Evolutionary conservation across 345 rosid genomes (phyloP).

Genomic region (Eucalyptus sp.): DNA sequence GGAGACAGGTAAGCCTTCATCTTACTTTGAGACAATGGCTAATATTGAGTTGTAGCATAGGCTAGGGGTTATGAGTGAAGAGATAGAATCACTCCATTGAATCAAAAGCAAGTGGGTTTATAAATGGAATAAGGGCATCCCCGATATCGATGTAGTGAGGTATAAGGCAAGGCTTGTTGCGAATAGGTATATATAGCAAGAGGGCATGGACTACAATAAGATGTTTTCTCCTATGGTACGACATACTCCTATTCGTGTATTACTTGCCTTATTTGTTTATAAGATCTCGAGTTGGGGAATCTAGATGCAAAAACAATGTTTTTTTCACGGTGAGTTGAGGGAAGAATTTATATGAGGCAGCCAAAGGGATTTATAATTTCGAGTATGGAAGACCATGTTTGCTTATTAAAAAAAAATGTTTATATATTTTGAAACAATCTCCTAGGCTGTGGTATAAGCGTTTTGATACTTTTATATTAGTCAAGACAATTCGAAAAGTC

Average conservation of each 20-base stretch:
- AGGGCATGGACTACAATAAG: not conserved
- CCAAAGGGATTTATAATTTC: too few relatives aligned
- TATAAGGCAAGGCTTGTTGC: not conserved
- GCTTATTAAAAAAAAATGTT: too few relatives aligned
- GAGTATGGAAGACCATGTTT: too few relatives aligned
- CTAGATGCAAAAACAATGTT: too few relatives aligned
- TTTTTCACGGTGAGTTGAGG: too few relatives aligned
- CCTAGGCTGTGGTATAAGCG: too few relatives aligned
- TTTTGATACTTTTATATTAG: too few relatives aligned
- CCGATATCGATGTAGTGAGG: too few relatives aligned
- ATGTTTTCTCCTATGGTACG: not conserved
- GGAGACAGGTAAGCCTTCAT: not conserved
- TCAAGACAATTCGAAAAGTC: not conserved
- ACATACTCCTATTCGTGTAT: not conserved
- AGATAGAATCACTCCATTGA: not conserved
- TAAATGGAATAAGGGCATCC: not conserved
- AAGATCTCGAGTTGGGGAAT: not conserved
- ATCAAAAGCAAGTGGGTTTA: not conserved
- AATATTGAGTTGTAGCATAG: not conserved
- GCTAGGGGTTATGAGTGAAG: not conserved
- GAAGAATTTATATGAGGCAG: not conserved
- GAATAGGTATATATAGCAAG: not conserved
- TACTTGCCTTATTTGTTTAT: too few relatives aligned
- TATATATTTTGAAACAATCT: too few relatives aligned
- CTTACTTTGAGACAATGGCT: not conserved